Evolutionary conservation across 768 basidiomycete genomes (phyloP), one percentile per base, ranked within the genome.

Genomic region (Lactarius tabidus): DNA sequence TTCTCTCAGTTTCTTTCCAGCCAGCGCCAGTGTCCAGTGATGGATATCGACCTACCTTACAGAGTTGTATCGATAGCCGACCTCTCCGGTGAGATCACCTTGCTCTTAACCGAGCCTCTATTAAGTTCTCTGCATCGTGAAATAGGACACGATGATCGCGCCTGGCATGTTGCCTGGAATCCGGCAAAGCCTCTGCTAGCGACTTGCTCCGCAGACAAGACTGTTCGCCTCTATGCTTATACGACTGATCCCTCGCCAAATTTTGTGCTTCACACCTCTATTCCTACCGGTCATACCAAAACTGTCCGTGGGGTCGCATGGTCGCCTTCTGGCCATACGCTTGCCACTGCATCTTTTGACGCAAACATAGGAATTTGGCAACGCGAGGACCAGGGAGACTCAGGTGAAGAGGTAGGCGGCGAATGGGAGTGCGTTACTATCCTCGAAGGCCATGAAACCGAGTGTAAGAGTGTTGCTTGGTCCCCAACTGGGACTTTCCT

Each of bases 331-430:
- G 96, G 96, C 1, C 79, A 81, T 54, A 89, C 88, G 2, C 81
- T 99, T 20, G 95, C 93, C 0, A 93, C 94, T 0, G 97, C 89
- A 0, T 95, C 93, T 5, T 99, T 99, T 70, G 97, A 99, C 73
- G 84, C 93, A 1, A 92, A 90, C 64, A 88, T 98, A 39, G 91
- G 89, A 1, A 81, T 98, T 41, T 98, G 95, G 94, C 93, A 93
- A 71, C 85, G 85, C 67, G 85, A 85, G 59, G 78, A 75, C 6
- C 78, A 68, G 2, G 79, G 79, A 7, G 82, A 77, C 18, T 79
- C 76, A 8, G 75, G 65, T 1, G 73, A 71, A 17, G 69, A 59
- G 6, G 74, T 70, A 29, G 65, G 66, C 15, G 71, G 72, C 26
- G 89, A 91, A 59, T 96, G 94, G 94, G 93, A 97, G 71, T 95